Conservation (phyloP, 345 rosid species). For the Arabidopsis suecica region DNA sequence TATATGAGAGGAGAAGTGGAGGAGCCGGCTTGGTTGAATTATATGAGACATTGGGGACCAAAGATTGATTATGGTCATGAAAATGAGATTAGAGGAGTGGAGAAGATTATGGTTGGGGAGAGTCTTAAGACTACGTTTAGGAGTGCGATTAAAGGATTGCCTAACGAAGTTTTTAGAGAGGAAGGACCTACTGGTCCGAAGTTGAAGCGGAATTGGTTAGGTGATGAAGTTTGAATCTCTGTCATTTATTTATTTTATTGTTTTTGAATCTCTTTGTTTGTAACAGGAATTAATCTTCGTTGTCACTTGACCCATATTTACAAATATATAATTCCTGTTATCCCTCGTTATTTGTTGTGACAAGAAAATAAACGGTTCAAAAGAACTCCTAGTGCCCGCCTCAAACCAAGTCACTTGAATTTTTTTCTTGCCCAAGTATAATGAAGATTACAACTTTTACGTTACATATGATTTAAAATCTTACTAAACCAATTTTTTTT, state of each 20-base stretch:
- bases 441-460: too few relatives aligned
- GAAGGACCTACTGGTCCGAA: conserved; percentile 93
- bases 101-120: conserved; percentile 55
- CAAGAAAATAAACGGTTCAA: too few relatives aligned
- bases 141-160: conserved; percentile 55
- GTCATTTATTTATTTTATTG: neutral
- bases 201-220: conserved; percentile 61
- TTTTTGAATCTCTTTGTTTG: neutral
- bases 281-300: too few relatives aligned
- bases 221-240: conserved; percentile 56
- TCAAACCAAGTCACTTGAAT: too few relatives aligned
- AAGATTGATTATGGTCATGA: conserved; percentile 59
- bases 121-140: conserved; percentile 54
- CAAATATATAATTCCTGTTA: too few relatives aligned
- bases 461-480: too few relatives aligned
- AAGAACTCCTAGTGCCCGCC: too few relatives aligned
- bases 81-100: conserved; percentile 57
- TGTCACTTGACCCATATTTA: too few relatives aligned
- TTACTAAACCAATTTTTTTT: too few relatives aligned
- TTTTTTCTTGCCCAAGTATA: too few relatives aligned
- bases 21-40: conserved; percentile 73
- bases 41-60: conserved; percentile 81
- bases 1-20: conserved; percentile 45
- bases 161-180: conserved; percentile 66
- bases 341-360: too few relatives aligned